Conservation (phyloP, 2,329 filamentous ascomycete species). For the Biscogniauxia marginata region DNA sequence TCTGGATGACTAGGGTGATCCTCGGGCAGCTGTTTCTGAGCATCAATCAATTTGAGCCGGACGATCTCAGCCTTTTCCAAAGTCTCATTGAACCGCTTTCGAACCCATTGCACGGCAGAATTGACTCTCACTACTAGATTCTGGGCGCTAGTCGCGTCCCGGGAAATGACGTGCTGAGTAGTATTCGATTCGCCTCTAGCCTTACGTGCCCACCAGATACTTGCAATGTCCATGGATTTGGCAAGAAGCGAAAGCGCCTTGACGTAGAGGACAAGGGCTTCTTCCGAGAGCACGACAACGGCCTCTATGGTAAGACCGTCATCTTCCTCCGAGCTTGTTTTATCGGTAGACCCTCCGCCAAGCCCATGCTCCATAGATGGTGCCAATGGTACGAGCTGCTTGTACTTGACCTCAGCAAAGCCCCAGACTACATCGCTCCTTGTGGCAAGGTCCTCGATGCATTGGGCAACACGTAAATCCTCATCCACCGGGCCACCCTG, state of each 20-base stretch:
- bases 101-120: slow-evolving; percentile 92
- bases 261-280: slow-evolving; percentile 92
- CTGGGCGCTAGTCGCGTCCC: slow-evolving; percentile 44
- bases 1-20: slow-evolving; percentile 84
- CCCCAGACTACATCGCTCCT: slow-evolving; percentile 95
- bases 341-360: slow-evolving; percentile 58
- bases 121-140: slow-evolving; percentile 73
- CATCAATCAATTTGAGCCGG: slow-evolving; percentile 81
- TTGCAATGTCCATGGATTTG: slow-evolving; percentile 93
- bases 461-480: slow-evolving; percentile 73
- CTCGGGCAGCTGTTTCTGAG: slow-evolving; percentile 77
- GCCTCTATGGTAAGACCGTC: slow-evolving; percentile 83
- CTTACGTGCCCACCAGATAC: slow-evolving; percentile 84
- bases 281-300: slow-evolving; percentile 82
- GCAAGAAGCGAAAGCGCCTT: slow-evolving; percentile 88
- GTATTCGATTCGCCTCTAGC: slow-evolving; percentile 61
- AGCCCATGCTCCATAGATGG: slow-evolving; percentile 74
- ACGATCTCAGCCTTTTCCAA: slow-evolving; percentile 94
- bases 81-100: slow-evolving; percentile 92
- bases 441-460: slow-evolving; percentile 88
- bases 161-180: slow-evolving; percentile 38
- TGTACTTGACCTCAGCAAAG: slow-evolving; percentile 98
- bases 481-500: slow-evolving; percentile 67
- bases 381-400: slow-evolving; percentile 86
- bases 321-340: slow-evolving; percentile 59